Evolutionary conservation across 768 basidiomycete species (phyloP).

Genomic region (Boletus subparvulus): DNA sequence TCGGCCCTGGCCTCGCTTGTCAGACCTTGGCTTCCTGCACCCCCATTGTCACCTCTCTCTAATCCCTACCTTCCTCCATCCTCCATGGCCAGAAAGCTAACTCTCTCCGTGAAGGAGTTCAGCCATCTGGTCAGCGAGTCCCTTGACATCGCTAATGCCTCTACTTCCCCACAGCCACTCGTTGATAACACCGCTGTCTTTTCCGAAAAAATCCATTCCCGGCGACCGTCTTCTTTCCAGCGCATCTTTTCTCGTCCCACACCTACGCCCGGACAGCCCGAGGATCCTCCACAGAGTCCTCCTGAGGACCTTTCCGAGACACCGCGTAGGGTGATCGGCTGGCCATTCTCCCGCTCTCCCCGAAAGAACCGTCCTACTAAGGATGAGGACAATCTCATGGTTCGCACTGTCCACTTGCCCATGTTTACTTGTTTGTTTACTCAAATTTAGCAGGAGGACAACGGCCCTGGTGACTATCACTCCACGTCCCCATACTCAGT

Average conservation of each 20-base stretch:
- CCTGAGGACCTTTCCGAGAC: slow-evolving; percentile 13
- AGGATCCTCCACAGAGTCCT: slow-evolving; percentile 5
- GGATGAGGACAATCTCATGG: slow-evolving; percentile 9
- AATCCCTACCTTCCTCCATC: neutral
- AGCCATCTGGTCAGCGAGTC: slow-evolving; percentile 37
- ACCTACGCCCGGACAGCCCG: slow-evolving; percentile 6
- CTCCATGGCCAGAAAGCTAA: slow-evolving; percentile 30
- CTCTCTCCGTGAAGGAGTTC: slow-evolving; percentile 33
- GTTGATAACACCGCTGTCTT: slow-evolving; percentile 20
- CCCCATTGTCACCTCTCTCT: slow-evolving; percentile 5
- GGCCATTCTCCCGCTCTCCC: slow-evolving; percentile 32
- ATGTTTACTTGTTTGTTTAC: slow-evolving; percentile 4
- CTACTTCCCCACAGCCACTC: slow-evolving; percentile 20
- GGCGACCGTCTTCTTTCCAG: slow-evolving; percentile 25
- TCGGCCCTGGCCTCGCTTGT: slow-evolving; percentile 22
- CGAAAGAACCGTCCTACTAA: slow-evolving; percentile 15
- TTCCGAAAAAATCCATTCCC: slow-evolving; percentile 22
- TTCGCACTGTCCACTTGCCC: slow-evolving; percentile 3
- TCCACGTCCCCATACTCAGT: slow-evolving; percentile 10
- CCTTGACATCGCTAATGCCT: slow-evolving; percentile 19
- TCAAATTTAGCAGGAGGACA: slow-evolving; percentile 3
- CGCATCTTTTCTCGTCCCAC: slow-evolving; percentile 32
- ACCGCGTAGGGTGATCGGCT: slow-evolving; percentile 29
- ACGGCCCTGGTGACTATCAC: slow-evolving; percentile 5
- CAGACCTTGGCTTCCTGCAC: neutral